These are phyloP conservation scores for Scolecobasidium constrictum DNA, from an alignment of 2,329 filamentous ascomycete species.

Conservation along the genomic window DNA sequence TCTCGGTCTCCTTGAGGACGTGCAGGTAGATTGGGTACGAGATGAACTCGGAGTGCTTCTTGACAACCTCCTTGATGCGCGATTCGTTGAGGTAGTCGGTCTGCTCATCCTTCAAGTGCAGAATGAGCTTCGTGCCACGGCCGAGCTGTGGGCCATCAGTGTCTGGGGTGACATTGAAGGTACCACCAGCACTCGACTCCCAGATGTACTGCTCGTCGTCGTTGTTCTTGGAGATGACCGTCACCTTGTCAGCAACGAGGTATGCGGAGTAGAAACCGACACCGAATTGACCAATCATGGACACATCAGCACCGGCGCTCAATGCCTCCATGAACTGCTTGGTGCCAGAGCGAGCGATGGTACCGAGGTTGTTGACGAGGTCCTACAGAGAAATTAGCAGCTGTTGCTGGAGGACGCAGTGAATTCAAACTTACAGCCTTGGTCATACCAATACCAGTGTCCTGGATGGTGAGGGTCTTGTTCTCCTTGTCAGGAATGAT, in stretches of 20 bases:
- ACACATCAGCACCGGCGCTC: conserved; percentile 95
- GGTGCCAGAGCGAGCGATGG: conserved; percentile 96
- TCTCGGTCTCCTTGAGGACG: conserved; percentile 98
- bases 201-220: conserved; percentile 99
- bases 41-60: conserved; percentile 99
- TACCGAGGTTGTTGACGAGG: conserved; percentile 99
- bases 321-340: conserved; percentile 99
- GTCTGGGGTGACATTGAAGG: conserved; percentile 86
- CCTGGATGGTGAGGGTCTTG: conserved; percentile 94
- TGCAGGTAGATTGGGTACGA: conserved; percentile 99
- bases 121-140: conserved; percentile 94
- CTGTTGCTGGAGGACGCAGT: neutral
- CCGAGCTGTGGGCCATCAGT: conserved; percentile 84
- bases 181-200: conserved; percentile 95
- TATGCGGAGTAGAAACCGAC: conserved; percentile 99
- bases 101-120: conserved; percentile 99
- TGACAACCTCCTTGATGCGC: conserved; percentile 99
- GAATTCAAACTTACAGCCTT: conserved; percentile 72
- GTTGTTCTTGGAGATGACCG: conserved; percentile 96
- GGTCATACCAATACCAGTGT: conserved; percentile 99
- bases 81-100: conserved; percentile 94
- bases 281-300: conserved; percentile 99
- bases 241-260: conserved; percentile 94
- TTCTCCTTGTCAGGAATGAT: conserved; percentile 95
- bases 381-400: conserved; percentile 50